Percentiles rank a stretch among this genome's conserved stretches.
Conservation (phyloP, 345 rosid genomes). For the Anacardium occidentale region DNA sequence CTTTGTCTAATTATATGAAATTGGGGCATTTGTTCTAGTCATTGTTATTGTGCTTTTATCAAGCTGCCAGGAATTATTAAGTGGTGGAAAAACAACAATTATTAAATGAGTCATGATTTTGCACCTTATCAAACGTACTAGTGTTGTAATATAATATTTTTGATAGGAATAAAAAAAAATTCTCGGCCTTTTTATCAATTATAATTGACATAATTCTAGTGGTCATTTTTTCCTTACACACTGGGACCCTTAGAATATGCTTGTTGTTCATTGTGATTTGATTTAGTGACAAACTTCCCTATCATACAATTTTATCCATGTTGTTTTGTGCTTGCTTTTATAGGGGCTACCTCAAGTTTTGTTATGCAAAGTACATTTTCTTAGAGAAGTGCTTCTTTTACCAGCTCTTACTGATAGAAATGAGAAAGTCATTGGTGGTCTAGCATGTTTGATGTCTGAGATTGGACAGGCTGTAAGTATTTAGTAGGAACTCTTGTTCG, state of each 20-base stretch:
- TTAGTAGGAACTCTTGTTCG: constrained; percentile 3
- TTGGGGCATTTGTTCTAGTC: neutral
- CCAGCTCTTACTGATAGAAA: constrained; percentile 76
- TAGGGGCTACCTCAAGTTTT: constrained; percentile 90
- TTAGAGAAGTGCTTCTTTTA: constrained; percentile 72
- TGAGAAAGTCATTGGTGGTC: constrained; percentile 75
- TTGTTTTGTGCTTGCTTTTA: constrained; percentile 29
- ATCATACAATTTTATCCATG: constrained; percentile 2
- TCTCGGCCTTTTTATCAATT: neutral
- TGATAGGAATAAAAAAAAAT: too few species aligned
- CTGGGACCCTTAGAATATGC: neutral
- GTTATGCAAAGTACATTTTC: constrained; percentile 68
- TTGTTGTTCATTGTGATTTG: constrained; percentile 1
- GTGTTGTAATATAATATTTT: neutral
- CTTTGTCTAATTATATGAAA: neutral
- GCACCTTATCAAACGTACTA: neutral
- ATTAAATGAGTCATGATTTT: neutral
- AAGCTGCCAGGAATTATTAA: neutral
- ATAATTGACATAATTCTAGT: neutral
- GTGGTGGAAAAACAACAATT: constrained; percentile 2
- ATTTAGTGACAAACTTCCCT: neutral
- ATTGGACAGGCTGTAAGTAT: constrained; percentile 93
- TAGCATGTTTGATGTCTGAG: constrained; percentile 86
- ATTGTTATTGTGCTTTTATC: neutral
- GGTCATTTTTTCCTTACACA: neutral